A percentile compares a stretch with the other conserved stretches of the same genome.
phyloP scores from a whole-genome alignment of 495 filamentous ascomycete species.

The Pyronema domesticum region DNA sequence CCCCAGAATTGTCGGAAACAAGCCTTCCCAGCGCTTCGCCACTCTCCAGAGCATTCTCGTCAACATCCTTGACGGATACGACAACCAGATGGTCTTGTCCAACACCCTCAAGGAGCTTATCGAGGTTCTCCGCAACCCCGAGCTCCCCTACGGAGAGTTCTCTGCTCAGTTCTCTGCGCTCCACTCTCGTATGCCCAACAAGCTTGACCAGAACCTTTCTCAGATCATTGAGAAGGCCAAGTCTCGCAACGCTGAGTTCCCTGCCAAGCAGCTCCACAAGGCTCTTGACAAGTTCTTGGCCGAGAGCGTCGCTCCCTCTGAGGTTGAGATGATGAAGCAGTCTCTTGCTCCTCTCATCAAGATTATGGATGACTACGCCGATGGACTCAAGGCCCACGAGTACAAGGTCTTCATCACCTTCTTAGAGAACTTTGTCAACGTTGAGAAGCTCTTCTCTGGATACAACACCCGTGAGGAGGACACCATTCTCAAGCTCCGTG shows the following conservation, averaged over 20 bases:
- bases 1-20: slow-evolving; percentile 72
- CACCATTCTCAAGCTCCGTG: slow-evolving; percentile 80
- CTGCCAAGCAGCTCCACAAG: slow-evolving; percentile 71
- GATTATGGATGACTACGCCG: slow-evolving; percentile 65
- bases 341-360: slow-evolving; percentile 60
- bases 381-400: slow-evolving; percentile 84
- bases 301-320: slow-evolving; percentile 54
- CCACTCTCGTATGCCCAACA: slow-evolving; percentile 88
- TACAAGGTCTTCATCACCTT: slow-evolving; percentile 63
- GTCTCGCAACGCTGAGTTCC: slow-evolving; percentile 68
- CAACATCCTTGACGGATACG: slow-evolving; percentile 84
- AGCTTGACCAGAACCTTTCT: slow-evolving; percentile 62
- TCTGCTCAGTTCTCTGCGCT: slow-evolving; percentile 85
- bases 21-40: slow-evolving; percentile 75
- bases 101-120: slow-evolving; percentile 74
- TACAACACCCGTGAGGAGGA: slow-evolving; percentile 79
- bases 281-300: slow-evolving; percentile 74
- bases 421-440: slow-evolving; percentile 58
- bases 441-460: slow-evolving; percentile 75
- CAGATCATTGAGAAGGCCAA: slow-evolving; percentile 70
- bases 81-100: slow-evolving; percentile 94
- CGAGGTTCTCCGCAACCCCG: slow-evolving; percentile 70
- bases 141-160: slow-evolving; percentile 94
- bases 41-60: slow-evolving; percentile 58
- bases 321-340: slow-evolving; percentile 49